phyloP scores from a whole-genome alignment of 2,329 filamentous ascomycete genomes.

The Stagonosporopsis cucurbitacearum region DNA sequence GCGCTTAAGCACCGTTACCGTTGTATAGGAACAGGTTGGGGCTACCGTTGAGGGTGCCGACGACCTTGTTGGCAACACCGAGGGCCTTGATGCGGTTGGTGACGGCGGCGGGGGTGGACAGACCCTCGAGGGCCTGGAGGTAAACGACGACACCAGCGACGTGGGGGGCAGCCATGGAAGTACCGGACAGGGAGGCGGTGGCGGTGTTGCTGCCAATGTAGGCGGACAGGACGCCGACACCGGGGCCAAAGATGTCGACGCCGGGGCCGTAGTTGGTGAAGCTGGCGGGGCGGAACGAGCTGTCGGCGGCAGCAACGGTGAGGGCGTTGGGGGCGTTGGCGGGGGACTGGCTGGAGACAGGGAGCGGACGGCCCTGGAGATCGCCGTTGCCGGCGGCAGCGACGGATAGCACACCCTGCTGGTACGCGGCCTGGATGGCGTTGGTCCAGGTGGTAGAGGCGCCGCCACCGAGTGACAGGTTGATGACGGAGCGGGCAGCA shows the following conservation, averaged over 20 bases:
- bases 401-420: conserved; percentile 33
- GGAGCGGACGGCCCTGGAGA: conserved; percentile 14
- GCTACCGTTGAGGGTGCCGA: conserved; percentile 20
- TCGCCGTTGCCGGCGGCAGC: conserved; percentile 45
- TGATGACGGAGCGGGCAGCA: conserved; percentile 28
- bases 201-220: conserved; percentile 45
- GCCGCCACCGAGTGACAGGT: conserved; percentile 40
- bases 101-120: conserved; percentile 21
- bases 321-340: conserved; percentile 36
- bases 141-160: conserved; percentile 71
- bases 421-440: conserved; percentile 32
- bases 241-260: conserved; percentile 42
- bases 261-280: conserved; percentile 41
- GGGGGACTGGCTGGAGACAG: conserved; percentile 30
- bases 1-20: conserved; percentile 27
- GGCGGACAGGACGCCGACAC: conserved; percentile 50
- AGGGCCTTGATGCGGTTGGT: conserved; percentile 26
- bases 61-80: conserved; percentile 9
- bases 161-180: conserved; percentile 71
- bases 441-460: conserved; percentile 32
- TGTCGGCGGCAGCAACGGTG: conserved; percentile 39
- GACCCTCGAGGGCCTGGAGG: conserved; percentile 60
- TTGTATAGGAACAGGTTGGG: conserved; percentile 29
- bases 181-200: conserved; percentile 58
- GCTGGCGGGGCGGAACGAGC: conserved; percentile 24